Evolutionary conservation across 2,329 filamentous ascomycete species (phyloP).

Genomic region (Pseudocercospora musae): DNA sequence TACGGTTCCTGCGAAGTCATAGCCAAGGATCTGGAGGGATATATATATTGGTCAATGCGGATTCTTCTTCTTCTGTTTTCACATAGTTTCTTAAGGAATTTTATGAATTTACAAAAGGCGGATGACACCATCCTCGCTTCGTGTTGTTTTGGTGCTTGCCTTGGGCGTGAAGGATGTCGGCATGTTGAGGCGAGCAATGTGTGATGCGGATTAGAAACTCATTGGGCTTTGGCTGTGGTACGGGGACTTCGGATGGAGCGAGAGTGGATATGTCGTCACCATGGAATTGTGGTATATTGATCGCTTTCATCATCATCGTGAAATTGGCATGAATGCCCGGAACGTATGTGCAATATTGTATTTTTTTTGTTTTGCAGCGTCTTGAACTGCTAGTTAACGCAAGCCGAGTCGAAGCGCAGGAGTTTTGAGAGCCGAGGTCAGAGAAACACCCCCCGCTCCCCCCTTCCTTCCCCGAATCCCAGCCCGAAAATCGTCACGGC

Average conservation of each 20-base stretch:
- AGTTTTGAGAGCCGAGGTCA: conserved; percentile 7
- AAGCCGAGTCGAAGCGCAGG: background rate
- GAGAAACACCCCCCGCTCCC: too few relatives aligned
- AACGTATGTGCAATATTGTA: too few relatives aligned
- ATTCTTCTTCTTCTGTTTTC: too few relatives aligned
- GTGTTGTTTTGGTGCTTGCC: conserved; percentile 57
- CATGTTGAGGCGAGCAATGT: conserved; percentile 58
- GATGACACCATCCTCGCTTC: conserved; percentile 49
- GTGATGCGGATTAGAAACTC: conserved; percentile 50
- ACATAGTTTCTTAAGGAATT: too few relatives aligned
- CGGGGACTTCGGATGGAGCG: conserved; percentile 29
- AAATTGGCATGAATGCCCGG: too few relatives aligned
- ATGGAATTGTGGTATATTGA: conserved; percentile 38
- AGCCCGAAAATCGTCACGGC: background rate
- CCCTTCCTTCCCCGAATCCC: too few relatives aligned
- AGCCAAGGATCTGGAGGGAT: conserved; percentile 45
- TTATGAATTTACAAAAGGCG: conserved; percentile 53
- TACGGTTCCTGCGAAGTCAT: conserved; percentile 59
- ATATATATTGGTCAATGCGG: background rate
- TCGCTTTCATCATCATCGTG: conserved; percentile 42
- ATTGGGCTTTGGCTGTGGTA: conserved; percentile 34
- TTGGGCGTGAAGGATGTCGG: conserved; percentile 58
- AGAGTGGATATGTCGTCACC: conserved; percentile 32
- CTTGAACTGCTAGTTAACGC: background rate
- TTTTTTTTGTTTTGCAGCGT: background rate